A percentile compares a stretch with the other conserved stretches of the same genome.
Evolutionary conservation across 345 rosid species (phyloP).

Genomic region (Sapria himalayana): DNA sequence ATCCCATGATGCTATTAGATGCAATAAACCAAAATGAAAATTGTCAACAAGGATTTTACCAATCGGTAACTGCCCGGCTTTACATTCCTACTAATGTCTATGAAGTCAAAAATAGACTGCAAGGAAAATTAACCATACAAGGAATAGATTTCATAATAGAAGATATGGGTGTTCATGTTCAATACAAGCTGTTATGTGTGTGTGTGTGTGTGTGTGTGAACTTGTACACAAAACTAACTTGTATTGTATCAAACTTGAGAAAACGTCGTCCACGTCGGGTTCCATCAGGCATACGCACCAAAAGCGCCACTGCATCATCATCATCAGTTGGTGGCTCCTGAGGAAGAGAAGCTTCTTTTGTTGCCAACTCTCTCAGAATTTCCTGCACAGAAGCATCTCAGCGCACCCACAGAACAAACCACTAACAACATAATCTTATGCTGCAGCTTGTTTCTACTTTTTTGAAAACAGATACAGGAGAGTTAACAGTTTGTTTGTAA

Average conservation of each 20-base stretch:
- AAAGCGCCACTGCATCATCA: slow-evolving; percentile 69
- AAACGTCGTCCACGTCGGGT: slow-evolving; percentile 83
- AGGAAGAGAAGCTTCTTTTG: slow-evolving; percentile 88
- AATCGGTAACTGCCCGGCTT: slow-evolving; percentile 79
- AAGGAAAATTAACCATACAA: slow-evolving; percentile 11
- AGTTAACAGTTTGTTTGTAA: too few relatives aligned
- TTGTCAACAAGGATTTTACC: too few relatives aligned
- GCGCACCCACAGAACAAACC: slow-evolving; percentile 4
- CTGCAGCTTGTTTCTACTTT: too few relatives aligned
- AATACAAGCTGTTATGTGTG: too few relatives aligned
- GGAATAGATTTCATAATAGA: too few relatives aligned
- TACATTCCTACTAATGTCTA: slow-evolving; percentile 67
- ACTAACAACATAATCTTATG: not conserved
- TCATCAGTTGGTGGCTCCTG: slow-evolving; percentile 64
- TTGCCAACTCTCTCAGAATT: slow-evolving; percentile 55
- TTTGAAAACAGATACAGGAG: too few relatives aligned
- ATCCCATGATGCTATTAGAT: too few relatives aligned
- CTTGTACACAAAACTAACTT: slow-evolving; percentile 30
- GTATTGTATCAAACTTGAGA: slow-evolving; percentile 56
- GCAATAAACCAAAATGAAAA: too few relatives aligned
- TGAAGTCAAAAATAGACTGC: slow-evolving; percentile 85
- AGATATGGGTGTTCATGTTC: too few relatives aligned
- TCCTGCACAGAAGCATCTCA: slow-evolving; percentile 30
- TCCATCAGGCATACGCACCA: slow-evolving; percentile 92
- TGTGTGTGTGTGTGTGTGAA: too few relatives aligned